A percentile compares a stretch with the other conserved stretches of the same genome.
Conservation (phyloP, 352 stramenopile genomes). For the Elongisporangium senticosum region DNA sequence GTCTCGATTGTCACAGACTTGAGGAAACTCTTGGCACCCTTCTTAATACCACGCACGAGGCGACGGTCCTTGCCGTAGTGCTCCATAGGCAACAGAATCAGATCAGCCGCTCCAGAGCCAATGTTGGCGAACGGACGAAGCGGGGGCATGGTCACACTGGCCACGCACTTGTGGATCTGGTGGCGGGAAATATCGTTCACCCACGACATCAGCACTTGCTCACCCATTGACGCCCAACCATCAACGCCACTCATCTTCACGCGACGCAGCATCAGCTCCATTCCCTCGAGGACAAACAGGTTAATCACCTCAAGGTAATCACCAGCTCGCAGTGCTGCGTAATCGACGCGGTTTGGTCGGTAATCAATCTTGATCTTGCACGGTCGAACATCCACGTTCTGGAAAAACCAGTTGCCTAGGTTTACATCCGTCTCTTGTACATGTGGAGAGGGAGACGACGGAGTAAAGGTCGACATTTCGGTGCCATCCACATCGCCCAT, state of each 20-base stretch:
- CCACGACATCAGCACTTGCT: conserved; percentile 81
- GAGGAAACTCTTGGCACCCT: conserved; percentile 82
- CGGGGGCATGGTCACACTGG: conserved; percentile 82
- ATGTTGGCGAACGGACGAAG: conserved; percentile 85
- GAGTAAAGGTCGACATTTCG: conserved; percentile 38
- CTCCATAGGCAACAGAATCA: conserved; percentile 84
- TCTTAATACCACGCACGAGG: conserved; percentile 79
- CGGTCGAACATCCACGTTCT: conserved; percentile 80
- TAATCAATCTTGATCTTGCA: conserved; percentile 92
- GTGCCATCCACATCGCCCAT: conserved; percentile 32
- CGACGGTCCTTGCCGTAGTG: conserved; percentile 80
- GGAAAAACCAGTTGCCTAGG: conserved; percentile 77
- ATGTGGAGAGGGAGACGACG: conserved; percentile 6
- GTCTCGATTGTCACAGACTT: conserved; percentile 88
- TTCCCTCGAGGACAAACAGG: conserved; percentile 82
- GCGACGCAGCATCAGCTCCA: conserved; percentile 81
- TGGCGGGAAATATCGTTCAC: conserved; percentile 85
- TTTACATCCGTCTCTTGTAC: conserved; percentile 39
- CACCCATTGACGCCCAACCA: conserved; percentile 61
- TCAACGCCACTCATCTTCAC: conserved; percentile 81
- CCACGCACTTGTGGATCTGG: conserved; percentile 87
- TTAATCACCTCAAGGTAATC: conserved; percentile 90
- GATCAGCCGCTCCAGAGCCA: conserved; percentile 72
- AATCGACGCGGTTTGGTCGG: conserved; percentile 83
- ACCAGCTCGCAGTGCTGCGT: conserved; percentile 67